Percentiles rank a stretch among this genome's conserved stretches.
Conservation (phyloP, 352 stramenopile species). For the Globisporangium rhizosaccharum region DNA sequence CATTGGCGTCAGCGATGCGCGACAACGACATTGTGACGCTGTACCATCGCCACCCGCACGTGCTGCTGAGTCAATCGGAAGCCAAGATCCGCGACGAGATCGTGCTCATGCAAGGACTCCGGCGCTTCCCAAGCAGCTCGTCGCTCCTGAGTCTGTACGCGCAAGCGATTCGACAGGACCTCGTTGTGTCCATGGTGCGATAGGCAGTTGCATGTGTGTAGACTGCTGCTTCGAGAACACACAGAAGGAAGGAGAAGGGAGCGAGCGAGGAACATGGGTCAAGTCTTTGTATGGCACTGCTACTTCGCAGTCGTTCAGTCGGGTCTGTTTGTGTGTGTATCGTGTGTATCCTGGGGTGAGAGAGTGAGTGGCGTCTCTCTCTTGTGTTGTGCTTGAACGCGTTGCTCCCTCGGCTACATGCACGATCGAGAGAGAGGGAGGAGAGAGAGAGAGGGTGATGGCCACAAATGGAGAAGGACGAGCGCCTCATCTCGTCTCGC, state of each 20-base stretch:
- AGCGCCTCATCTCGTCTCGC: too few relatives aligned
- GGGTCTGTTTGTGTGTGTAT: slow-evolving; percentile 5
- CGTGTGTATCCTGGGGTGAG: background rate
- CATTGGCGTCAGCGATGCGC: slow-evolving; percentile 17
- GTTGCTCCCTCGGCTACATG: too few relatives aligned
- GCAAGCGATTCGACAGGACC: slow-evolving; percentile 32
- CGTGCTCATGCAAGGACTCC: slow-evolving; percentile 55
- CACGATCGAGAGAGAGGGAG: too few relatives aligned
- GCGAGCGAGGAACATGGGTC: background rate
- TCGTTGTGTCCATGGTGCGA: slow-evolving; percentile 16
- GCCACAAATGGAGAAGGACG: too few relatives aligned
- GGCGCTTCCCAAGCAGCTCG: slow-evolving; percentile 36
- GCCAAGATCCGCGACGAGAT: slow-evolving; percentile 45
- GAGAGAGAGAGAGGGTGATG: too few relatives aligned
- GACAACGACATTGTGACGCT: slow-evolving; percentile 32
- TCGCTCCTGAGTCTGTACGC: slow-evolving; percentile 48
- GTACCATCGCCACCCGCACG: slow-evolving; percentile 20
- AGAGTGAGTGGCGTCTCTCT: background rate
- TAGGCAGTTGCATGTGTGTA: background rate
- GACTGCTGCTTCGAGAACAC: background rate
- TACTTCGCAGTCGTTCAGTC: background rate
- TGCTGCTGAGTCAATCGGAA: slow-evolving; percentile 31
- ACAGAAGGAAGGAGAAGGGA: background rate
- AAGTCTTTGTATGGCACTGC: slow-evolving; percentile 3
- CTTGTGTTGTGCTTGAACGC: too few relatives aligned